Conservation (phyloP, 1,284 basidiomycete species). For the Ustilago sp. region DNA sequence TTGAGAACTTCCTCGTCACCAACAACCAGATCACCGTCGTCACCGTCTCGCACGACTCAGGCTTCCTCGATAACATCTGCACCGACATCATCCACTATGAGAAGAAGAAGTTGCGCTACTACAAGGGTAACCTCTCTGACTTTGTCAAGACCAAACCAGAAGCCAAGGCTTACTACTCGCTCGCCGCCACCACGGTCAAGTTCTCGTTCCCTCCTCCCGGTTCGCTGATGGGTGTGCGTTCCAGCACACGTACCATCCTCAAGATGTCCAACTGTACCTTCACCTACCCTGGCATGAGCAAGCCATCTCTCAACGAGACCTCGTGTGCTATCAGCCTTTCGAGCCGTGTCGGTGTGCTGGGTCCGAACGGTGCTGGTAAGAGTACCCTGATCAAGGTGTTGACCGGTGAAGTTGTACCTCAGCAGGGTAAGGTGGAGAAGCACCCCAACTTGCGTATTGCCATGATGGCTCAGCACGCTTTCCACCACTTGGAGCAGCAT, state of each 20-base stretch:
- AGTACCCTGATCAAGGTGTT: slow-evolving; percentile 97
- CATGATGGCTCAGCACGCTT: slow-evolving; percentile 91
- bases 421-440: slow-evolving; percentile 93
- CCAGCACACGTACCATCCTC: slow-evolving; percentile 94
- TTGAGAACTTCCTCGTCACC: slow-evolving; percentile 81
- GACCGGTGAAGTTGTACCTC: slow-evolving; percentile 93
- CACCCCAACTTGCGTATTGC: slow-evolving; percentile 95
- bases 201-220: slow-evolving; percentile 97
- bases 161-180: slow-evolving; percentile 96
- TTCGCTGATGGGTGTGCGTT: slow-evolving; percentile 95
- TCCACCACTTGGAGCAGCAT: slow-evolving; percentile 69
- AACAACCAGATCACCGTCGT: slow-evolving; percentile 78
- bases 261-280: slow-evolving; percentile 93
- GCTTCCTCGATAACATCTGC: slow-evolving; percentile 95
- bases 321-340: slow-evolving; percentile 91
- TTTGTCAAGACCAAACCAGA: slow-evolving; percentile 94
- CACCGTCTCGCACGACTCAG: slow-evolving; percentile 97
- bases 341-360: slow-evolving; percentile 71
- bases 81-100: slow-evolving; percentile 99
- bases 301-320: slow-evolving; percentile 86
- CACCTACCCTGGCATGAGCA: slow-evolving; percentile 88
- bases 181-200: slow-evolving; percentile 93
- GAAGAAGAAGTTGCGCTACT: slow-evolving; percentile 94
- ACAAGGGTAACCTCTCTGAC: slow-evolving; percentile 89
- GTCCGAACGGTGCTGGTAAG: slow-evolving; percentile 69